These are phyloP conservation scores for Gastrolobium villosum DNA, from an alignment of 306 rosid genomes.

Conservation along the genomic window DNA sequence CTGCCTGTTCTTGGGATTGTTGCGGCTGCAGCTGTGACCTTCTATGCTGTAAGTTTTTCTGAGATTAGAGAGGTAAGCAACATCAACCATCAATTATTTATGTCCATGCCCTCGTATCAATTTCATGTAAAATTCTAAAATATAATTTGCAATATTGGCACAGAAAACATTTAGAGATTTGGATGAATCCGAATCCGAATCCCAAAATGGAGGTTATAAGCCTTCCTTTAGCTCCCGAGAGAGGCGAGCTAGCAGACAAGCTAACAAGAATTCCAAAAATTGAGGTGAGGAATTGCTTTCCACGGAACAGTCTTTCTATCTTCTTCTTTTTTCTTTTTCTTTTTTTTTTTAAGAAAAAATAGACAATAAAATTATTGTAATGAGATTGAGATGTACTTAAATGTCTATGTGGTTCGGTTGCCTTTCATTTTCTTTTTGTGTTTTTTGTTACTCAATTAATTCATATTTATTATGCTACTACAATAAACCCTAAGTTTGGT, in stretches of 20 bases:
- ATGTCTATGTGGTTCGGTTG: constrained; percentile 28
- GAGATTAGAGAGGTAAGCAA: constrained; percentile 73
- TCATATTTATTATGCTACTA: constrained; percentile 14
- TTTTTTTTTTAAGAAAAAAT: not conserved
- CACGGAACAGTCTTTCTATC: not conserved
- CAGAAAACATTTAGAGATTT: constrained; percentile 74
- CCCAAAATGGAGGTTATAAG: constrained; percentile 60
- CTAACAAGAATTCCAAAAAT: constrained; percentile 50
- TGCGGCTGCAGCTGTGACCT: constrained; percentile 80
- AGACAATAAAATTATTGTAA: not conserved
- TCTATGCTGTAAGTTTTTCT: constrained; percentile 76
- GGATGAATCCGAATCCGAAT: constrained; percentile 59
- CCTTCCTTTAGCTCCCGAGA: constrained; percentile 65
- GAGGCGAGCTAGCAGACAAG: constrained; percentile 75
- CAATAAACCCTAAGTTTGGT: constrained; percentile 9
- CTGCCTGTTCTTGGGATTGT: constrained; percentile 73
- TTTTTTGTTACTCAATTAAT: constrained; percentile 20
- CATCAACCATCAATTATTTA: not conserved
- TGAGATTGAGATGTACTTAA: not conserved
- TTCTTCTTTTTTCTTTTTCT: not conserved
- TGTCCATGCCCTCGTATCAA: not conserved
- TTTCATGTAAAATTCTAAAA: not conserved
- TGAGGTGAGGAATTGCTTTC: constrained; percentile 23
- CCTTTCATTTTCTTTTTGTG: constrained; percentile 23
- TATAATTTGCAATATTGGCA: not conserved